These are phyloP conservation scores for Candida caryicola DNA, from an alignment of 805 yeast species.

Conservation along the genomic window DNA sequence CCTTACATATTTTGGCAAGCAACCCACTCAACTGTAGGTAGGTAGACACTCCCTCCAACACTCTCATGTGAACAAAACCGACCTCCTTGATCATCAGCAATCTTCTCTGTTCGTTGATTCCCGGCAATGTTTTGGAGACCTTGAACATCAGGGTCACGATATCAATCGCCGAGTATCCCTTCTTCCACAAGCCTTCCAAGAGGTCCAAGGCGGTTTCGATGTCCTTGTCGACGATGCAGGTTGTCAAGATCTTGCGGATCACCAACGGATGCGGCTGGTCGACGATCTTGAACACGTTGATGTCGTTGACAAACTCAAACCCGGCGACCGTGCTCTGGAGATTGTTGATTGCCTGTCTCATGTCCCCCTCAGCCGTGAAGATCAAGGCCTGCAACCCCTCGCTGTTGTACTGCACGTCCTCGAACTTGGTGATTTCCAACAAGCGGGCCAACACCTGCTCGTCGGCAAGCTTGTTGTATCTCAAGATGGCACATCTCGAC, in stretches of 20 bases:
- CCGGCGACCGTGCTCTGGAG: slow-evolving; percentile 93
- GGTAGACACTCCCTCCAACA: slow-evolving; percentile 89
- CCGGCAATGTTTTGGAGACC: slow-evolving; percentile 74
- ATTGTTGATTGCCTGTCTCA: slow-evolving; percentile 97
- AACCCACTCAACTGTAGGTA: slow-evolving; percentile 84
- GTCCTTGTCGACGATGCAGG: slow-evolving; percentile 35
- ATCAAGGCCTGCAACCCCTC: slow-evolving; percentile 92
- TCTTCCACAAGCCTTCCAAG: slow-evolving; percentile 72
- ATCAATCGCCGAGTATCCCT: slow-evolving; percentile 92
- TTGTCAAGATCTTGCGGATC: slow-evolving; percentile 58
- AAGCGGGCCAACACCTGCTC: slow-evolving; percentile 80
- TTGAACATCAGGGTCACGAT: slow-evolving; percentile 87
- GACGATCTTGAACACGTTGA: slow-evolving; percentile 90
- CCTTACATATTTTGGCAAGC: slow-evolving; percentile 54
- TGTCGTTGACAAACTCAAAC: slow-evolving; percentile 84
- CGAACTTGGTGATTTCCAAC: slow-evolving; percentile 64
- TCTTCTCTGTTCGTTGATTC: slow-evolving; percentile 63
- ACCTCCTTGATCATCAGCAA: slow-evolving; percentile 80
- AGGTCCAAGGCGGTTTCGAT: slow-evolving; percentile 66
- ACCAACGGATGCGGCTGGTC: slow-evolving; percentile 95
- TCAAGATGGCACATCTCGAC: slow-evolving; percentile 90
- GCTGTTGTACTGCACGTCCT: slow-evolving; percentile 73
- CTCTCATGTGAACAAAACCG: slow-evolving; percentile 88
- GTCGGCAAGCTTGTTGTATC: slow-evolving; percentile 78
- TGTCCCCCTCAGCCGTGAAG: slow-evolving; percentile 96